These are phyloP conservation scores for Verticillium tricorpus DNA, from an alignment of 2,329 filamentous ascomycete species.

Conservation along the genomic window DNA sequence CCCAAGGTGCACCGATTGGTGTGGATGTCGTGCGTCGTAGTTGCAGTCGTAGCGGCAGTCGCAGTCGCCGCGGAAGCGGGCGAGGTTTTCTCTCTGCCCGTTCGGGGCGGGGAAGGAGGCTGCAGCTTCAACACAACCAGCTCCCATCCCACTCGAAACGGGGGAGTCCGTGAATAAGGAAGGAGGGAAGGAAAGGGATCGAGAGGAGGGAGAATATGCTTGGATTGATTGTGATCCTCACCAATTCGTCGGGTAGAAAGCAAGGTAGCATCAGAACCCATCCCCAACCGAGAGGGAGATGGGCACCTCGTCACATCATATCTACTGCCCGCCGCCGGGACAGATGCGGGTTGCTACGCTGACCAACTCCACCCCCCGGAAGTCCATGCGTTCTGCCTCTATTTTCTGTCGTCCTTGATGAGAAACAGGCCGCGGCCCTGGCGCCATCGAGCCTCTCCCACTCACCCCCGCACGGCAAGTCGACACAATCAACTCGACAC, in stretches of 20 bases:
- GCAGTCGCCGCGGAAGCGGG: no score
- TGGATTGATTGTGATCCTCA: neutral
- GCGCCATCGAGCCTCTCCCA: no score
- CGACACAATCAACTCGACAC: no score
- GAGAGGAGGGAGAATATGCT: neutral
- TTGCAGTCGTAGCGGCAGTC: no score
- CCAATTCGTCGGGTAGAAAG: neutral
- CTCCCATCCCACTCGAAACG: no score
- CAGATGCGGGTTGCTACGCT: neutral
- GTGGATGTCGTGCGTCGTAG: no score
- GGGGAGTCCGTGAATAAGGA: no score
- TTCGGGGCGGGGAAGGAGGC: no score
- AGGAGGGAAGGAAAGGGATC: neutral
- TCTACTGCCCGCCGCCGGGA: neutral
- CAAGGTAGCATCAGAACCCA: neutral
- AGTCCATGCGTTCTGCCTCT: neutral
- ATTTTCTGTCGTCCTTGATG: neutral
- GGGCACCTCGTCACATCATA: neutral
- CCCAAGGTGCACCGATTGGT: no score
- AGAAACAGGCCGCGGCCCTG: neutral
- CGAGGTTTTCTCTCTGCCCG: no score
- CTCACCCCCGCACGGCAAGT: no score
- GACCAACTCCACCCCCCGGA: neutral
- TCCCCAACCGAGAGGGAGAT: neutral
- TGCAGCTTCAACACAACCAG: no score